Evolutionary conservation across 2,329 filamentous ascomycete genomes (phyloP).

Genomic region (Daldinia sp.): DNA sequence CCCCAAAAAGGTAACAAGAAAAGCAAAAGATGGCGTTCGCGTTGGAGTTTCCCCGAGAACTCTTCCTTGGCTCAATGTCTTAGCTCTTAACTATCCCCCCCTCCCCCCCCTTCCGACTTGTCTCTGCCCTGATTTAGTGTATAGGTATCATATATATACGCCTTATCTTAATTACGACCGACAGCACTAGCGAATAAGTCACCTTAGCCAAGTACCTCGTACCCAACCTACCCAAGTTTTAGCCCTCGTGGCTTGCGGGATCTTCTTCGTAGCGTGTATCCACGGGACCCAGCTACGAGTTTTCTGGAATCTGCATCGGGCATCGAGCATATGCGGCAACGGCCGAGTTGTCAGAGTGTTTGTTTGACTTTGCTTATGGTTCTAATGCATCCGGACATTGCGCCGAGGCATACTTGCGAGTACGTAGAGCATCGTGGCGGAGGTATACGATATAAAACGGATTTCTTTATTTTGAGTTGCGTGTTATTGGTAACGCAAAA

Average conservation of each 20-base stretch:
- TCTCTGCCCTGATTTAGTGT: conserved; percentile 15
- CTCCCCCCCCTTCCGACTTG: too few species aligned
- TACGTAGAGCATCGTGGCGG: not conserved
- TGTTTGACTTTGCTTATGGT: not conserved
- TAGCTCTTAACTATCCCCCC: not conserved
- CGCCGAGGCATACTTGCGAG: not conserved
- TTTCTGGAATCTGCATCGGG: not conserved
- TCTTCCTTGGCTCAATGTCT: not conserved
- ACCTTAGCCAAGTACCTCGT: too few species aligned
- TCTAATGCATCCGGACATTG: not conserved
- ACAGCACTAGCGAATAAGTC: conserved; percentile 10
- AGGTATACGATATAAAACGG: not conserved
- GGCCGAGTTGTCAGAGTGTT: not conserved
- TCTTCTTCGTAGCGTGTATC: not conserved
- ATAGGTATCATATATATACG: too few species aligned
- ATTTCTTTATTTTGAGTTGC: too few species aligned
- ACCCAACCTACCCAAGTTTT: too few species aligned
- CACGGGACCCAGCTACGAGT: not conserved
- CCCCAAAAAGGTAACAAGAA: not conserved
- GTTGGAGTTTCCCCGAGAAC: not conserved
- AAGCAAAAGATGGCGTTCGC: not conserved
- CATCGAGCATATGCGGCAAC: not conserved
- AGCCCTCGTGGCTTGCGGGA: conserved; percentile 19
- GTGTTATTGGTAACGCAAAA: not conserved
- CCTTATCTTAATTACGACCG: conserved; percentile 12